Evolutionary conservation across 257 asterid genomes (phyloP).

Genomic region (Echium plantagineum): DNA sequence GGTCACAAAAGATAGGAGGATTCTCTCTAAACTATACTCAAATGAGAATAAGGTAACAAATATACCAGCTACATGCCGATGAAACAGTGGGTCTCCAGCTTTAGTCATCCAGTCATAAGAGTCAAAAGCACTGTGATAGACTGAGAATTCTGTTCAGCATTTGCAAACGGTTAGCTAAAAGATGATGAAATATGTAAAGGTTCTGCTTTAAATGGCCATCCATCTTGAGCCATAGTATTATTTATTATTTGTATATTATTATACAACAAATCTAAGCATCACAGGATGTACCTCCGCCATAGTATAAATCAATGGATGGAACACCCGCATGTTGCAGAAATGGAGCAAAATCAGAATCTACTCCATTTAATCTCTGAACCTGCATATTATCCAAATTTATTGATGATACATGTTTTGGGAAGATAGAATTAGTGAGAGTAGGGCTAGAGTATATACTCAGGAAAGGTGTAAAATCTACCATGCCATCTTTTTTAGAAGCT

Average conservation of each 20-base stretch:
- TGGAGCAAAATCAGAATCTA: slow-evolving; percentile 88
- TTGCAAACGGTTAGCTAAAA: slow-evolving; percentile 1
- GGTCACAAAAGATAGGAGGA: not conserved
- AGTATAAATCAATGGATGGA: slow-evolving; percentile 76
- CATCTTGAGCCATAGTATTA: no score
- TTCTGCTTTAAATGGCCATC: not conserved
- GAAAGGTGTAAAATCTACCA: slow-evolving; percentile 28
- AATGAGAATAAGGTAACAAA: slow-evolving; percentile 3
- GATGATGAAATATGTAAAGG: not conserved
- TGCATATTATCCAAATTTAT: slow-evolving; percentile 12
- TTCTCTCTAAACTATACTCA: not conserved
- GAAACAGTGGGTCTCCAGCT: slow-evolving; percentile 76
- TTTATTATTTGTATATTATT: not conserved
- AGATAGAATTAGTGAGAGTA: not conserved
- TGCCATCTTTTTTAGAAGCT: slow-evolving; percentile 31
- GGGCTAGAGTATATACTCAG: not conserved
- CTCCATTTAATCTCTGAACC: slow-evolving; percentile 74
- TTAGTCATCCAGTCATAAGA: slow-evolving; percentile 80
- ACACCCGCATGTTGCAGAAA: slow-evolving; percentile 85
- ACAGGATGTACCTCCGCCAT: slow-evolving; percentile 48
- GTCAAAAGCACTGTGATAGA: slow-evolving; percentile 91
- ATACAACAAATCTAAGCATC: not conserved
- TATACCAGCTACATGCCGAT: slow-evolving; percentile 76
- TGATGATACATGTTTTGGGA: slow-evolving; percentile 1
- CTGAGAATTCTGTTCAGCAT: slow-evolving; percentile 59